These are phyloP conservation scores for Helichrysum umbraculigerum DNA, from an alignment of 129 eudicot genomes.

Conservation along the genomic window DNA sequence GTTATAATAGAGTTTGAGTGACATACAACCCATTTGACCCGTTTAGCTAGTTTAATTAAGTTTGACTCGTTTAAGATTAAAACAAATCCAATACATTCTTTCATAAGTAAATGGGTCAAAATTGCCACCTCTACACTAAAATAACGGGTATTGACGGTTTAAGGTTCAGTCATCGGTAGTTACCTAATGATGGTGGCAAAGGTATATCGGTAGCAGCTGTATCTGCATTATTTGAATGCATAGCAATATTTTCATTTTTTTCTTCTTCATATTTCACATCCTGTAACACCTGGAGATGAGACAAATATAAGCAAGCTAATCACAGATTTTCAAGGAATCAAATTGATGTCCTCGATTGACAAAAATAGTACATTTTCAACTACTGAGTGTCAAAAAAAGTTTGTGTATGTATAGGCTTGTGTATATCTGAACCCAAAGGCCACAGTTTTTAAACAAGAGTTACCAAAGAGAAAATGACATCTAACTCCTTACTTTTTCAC, in stretches of 20 bases:
- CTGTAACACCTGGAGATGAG: slow-evolving; percentile 20
- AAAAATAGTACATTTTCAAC: neutral
- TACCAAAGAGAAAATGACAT: neutral
- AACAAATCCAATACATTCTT: neutral
- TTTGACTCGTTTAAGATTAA: neutral
- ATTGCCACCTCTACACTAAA: neutral
- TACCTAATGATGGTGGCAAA: slow-evolving; percentile 57
- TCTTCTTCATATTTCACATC: slow-evolving; percentile 19
- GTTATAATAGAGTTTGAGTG: neutral
- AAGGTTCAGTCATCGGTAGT: neutral
- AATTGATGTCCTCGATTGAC: neutral
- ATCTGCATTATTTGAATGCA: slow-evolving; percentile 19
- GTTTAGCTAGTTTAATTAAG: too few relatives aligned
- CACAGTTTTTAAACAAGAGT: neutral
- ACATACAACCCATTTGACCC: neutral
- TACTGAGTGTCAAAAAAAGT: neutral
- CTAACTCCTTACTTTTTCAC: slow-evolving; percentile 46
- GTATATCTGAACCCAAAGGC: neutral
- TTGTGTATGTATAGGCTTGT: too few relatives aligned
- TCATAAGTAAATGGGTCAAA: neutral
- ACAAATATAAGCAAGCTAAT: neutral
- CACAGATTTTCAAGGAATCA: neutral
- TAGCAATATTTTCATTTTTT: slow-evolving; percentile 19
- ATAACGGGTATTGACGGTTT: neutral
- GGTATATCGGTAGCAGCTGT: slow-evolving; percentile 30